phyloP scores from a whole-genome alignment of 2,329 filamentous ascomycete genomes.

The Pseudogymnoascus sp. region DNA sequence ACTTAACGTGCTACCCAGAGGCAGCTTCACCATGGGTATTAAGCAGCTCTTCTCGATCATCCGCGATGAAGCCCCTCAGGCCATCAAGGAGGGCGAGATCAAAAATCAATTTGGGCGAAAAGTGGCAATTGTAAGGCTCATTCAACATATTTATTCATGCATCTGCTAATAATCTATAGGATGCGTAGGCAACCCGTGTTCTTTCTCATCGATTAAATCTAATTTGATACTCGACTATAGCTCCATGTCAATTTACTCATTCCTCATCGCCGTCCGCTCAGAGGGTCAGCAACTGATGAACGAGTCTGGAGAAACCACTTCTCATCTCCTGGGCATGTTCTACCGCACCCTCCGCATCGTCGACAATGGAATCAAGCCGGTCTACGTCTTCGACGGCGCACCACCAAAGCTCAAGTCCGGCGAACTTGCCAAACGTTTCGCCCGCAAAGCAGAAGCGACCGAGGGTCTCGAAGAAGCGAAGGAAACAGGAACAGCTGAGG shows the following conservation, averaged over 20 bases:
- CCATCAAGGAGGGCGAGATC: conserved; percentile 94
- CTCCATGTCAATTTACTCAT: conserved; percentile 99
- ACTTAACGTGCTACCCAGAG: not conserved
- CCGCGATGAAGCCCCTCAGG: conserved; percentile 88
- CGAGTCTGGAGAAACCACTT: conserved; percentile 92
- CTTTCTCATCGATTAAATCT: conserved; percentile 11
- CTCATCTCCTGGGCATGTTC: conserved; percentile 98
- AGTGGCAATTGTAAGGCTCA: conserved; percentile 76
- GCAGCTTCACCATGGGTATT: conserved; percentile 47
- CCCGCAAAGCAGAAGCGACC: conserved; percentile 86
- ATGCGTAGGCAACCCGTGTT: conserved; percentile 42
- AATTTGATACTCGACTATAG: conserved; percentile 33
- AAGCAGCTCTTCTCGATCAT: conserved; percentile 75
- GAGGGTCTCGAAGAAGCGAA: conserved; percentile 92
- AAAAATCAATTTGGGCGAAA: conserved; percentile 98
- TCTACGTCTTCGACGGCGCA: conserved; percentile 96
- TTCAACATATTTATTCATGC: not conserved
- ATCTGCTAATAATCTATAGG: conserved; percentile 34
- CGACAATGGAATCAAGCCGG: conserved; percentile 96
- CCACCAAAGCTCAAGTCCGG: conserved; percentile 97
- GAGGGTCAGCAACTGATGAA: conserved; percentile 94
- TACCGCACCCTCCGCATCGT: conserved; percentile 97
- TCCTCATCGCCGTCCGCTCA: conserved; percentile 93
- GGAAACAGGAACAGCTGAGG: conserved; percentile 91
- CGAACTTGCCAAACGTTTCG: conserved; percentile 91